A percentile compares a stretch with the other conserved stretches of the same genome.
Conservation (phyloP, 176 grass and related monocot genomes). For the Eremochloa ophiuroides region DNA sequence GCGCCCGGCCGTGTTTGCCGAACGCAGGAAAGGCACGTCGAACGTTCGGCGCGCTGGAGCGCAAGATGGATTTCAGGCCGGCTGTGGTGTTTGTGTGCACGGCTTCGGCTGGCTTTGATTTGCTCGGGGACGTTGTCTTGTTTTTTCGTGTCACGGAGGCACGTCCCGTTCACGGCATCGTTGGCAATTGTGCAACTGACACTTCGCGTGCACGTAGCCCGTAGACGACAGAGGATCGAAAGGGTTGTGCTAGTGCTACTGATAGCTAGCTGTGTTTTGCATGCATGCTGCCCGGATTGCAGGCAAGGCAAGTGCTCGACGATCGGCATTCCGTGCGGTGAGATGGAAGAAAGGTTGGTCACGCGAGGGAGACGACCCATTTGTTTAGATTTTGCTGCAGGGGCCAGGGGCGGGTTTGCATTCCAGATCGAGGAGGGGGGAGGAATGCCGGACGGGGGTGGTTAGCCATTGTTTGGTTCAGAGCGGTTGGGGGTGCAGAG, state of each 20-base stretch:
- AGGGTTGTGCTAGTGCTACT: not conserved
- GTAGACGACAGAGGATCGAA: too few species aligned
- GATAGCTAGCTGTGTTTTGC: too few species aligned
- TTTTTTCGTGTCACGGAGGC: not conserved
- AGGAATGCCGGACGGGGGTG: constrained; percentile 8
- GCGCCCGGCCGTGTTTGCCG: constrained; percentile 37
- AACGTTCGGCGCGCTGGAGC: not conserved
- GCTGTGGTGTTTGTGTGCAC: constrained; percentile 24
- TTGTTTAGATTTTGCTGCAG: not conserved
- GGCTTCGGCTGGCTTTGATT: not conserved
- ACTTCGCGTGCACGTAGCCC: not conserved
- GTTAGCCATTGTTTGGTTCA: constrained; percentile 54
- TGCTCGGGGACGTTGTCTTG: not conserved
- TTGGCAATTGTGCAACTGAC: not conserved
- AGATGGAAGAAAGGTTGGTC: constrained; percentile 44
- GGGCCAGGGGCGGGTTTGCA: not conserved
- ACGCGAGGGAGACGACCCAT: constrained; percentile 23
- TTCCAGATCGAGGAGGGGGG: not conserved
- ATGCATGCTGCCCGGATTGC: too few species aligned
- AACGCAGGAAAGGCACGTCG: not conserved
- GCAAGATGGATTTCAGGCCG: not conserved
- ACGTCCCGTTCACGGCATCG: not conserved
- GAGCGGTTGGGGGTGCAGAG: constrained; percentile 27
- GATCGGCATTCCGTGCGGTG: too few species aligned
- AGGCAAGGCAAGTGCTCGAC: too few species aligned